phyloP scores from a whole-genome alignment of 2,329 filamentous ascomycete species.

The Calycina herbarum region DNA sequence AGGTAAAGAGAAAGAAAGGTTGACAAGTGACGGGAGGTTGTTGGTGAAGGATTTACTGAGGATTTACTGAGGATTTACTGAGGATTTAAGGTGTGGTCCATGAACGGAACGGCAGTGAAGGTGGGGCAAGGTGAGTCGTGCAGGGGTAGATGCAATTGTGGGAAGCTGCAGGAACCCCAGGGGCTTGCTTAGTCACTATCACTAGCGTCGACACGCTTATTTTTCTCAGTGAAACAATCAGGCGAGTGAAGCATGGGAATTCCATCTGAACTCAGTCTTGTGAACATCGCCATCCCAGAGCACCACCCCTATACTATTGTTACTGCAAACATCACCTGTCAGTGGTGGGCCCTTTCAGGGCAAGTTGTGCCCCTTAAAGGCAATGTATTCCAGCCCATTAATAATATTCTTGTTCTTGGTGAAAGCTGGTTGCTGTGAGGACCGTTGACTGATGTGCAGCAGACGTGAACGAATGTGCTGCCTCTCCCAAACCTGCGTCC shows the following conservation, averaged over 20 bases:
- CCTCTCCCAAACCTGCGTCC: neutral
- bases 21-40: neutral
- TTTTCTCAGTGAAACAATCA: neutral
- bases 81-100: neutral
- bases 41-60: neutral
- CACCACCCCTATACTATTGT: neutral
- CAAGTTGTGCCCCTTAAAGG: conserved; percentile 28
- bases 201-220: neutral
- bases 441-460: conserved; percentile 27
- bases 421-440: conserved; percentile 29
- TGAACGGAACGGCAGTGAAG: neutral
- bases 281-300: neutral
- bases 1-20: neutral
- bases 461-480: conserved; percentile 28
- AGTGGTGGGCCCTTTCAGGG: conserved; percentile 33
- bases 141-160: no score
- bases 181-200: neutral
- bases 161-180: neutral
- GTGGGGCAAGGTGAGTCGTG: neutral
- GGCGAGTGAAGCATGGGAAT: conserved; percentile 2
- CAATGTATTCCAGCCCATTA: conserved; percentile 21
- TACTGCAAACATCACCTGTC: neutral
- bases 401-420: conserved; percentile 5
- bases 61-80: no score
- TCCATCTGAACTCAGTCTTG: neutral